phyloP scores from a whole-genome alignment of 306 rosid genomes.

The Abrus pulchellus region DNA sequence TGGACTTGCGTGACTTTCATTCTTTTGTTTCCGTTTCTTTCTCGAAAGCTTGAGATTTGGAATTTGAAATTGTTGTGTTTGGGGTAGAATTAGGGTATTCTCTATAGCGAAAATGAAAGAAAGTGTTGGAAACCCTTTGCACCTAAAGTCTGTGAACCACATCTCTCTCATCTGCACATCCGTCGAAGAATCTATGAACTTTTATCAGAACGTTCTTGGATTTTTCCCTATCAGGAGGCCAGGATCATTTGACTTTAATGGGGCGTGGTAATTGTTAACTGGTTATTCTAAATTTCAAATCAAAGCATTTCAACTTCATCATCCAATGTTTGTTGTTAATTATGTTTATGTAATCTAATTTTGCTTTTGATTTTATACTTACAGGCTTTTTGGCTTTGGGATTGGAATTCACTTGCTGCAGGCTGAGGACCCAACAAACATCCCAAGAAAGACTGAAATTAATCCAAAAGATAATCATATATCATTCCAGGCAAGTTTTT shows the following conservation, averaged over 20 bases:
- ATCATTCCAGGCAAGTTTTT: conserved; percentile 79
- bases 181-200: conserved; percentile 68
- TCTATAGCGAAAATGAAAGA: conserved; percentile 67
- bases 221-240: conserved; percentile 89
- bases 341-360: too few relatives aligned
- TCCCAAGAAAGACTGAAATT: conserved; percentile 69
- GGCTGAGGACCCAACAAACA: conserved; percentile 62
- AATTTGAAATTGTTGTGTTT: background rate
- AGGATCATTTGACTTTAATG: conserved; percentile 84
- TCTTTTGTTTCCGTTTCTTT: background rate
- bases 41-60: background rate
- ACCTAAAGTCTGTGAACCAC: conserved; percentile 86
- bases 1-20: conserved; percentile 4
- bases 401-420: conserved; percentile 90
- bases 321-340: background rate
- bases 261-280: conserved; percentile 72
- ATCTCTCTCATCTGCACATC: conserved; percentile 79
- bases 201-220: conserved; percentile 85
- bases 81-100: background rate
- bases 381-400: conserved; percentile 86
- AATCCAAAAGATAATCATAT: conserved; percentile 96
- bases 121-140: conserved; percentile 76
- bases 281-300: too few relatives aligned
- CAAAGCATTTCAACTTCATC: too few relatives aligned
- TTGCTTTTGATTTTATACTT: background rate